Base-by-base conservation (phyloP, 164 flowering plant species). In the Vitis amurensis region DNA sequence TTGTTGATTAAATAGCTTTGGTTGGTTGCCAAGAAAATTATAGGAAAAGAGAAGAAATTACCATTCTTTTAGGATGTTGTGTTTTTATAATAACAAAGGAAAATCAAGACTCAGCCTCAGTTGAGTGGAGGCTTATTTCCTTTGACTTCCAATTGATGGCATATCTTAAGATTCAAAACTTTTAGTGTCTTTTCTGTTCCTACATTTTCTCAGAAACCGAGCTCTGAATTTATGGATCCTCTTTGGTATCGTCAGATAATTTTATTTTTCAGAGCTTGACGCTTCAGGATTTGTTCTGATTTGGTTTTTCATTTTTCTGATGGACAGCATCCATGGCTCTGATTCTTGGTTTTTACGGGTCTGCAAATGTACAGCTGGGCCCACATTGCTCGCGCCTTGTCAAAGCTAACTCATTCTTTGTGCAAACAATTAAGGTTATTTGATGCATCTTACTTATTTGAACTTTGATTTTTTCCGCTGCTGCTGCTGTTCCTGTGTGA, bases 241-340 rank as follows among this genome's bases (percentile, higher is more conserved):
- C 13, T 31, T 23, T 23, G 27, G 30, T 30, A 53, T 13, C 30
- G 1, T 19, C 2, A 23, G 2, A 57, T 17, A 11, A n/a, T n/a
- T 13, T 52, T 8, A 13, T 27, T 27, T 49, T 17, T 50, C 29
- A 50, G 27, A 9, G 30, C 7, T 48, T 59, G 4, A 8, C n/a
- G 37, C 44, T 37, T 37, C 44, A 37, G 44, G 44, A 37, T 64
- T 47, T 52, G 53, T 60, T 62, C 69, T 50, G n/a, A 37, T 67
- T 37, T 63, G 64, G 60, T 56, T 68, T 37, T 19, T 44, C 49
- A 52, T 16, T 1, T 76, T 66, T 49, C 47, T 77, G 50, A 49
- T 55, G 74, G 50, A 79, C 89, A 88, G 94, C 80, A 59, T 85
- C 91, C 49, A 79, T 83, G 85, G 85, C 89, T 73, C 19, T 87